Conservation (phyloP, 305 asterid species). For the Fraxinus xanthoxyloides region DNA sequence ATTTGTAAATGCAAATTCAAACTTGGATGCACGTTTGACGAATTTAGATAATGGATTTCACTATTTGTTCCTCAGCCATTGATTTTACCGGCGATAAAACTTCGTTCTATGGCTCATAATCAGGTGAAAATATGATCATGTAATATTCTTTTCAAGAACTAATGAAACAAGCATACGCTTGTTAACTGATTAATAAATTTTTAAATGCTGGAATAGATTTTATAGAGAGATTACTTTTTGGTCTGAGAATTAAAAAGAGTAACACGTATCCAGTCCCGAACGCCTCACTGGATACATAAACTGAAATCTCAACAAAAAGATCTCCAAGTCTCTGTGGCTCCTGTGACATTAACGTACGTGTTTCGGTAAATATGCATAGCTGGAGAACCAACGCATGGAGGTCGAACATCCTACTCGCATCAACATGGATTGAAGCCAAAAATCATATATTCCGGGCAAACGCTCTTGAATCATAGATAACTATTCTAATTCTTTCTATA, state of each 20-base stretch:
- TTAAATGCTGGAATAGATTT: not conserved
- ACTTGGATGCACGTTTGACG: not conserved
- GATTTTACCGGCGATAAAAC: not conserved
- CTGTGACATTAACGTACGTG: not conserved
- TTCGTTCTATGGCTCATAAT: not conserved
- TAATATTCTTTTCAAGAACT: not conserved
- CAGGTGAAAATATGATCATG: not conserved
- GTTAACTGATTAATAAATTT: not conserved
- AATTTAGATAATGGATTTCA: not conserved
- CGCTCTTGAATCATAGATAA: not conserved
- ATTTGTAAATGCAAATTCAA: not conserved
- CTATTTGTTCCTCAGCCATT: not conserved
- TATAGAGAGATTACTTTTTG: not conserved
- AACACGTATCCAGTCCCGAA: not conserved
- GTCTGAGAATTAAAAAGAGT: not conserved
- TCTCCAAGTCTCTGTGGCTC: not conserved
- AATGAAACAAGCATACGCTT: not conserved
- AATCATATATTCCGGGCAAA: not conserved
- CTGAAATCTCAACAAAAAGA: not conserved
- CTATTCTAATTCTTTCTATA: not conserved
- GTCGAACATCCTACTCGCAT: not conserved
- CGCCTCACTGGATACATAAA: not conserved
- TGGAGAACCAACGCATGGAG: not conserved
- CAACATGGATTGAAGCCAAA: not conserved
- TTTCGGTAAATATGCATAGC: not conserved